Base-by-base conservation (phyloP, 495 filamentous ascomycete genomes). In the Penicillium psychrofluorescens region DNA sequence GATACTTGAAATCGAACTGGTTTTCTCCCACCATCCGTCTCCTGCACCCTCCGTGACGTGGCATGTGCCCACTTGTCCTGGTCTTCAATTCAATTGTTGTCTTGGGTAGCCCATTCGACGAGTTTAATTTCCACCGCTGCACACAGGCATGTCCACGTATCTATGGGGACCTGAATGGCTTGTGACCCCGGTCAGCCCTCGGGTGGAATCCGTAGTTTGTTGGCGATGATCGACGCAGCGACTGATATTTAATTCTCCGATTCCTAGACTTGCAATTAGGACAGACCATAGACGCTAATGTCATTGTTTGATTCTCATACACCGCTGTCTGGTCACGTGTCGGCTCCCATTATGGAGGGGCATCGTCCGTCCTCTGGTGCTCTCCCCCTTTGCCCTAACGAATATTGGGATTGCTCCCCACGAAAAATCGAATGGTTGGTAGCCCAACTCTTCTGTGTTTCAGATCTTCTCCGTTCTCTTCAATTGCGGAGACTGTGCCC, bases 401-500 rank as follows among this genome's bases (percentile, higher is more conserved):
- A 31, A 46, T 16, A 49, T 43, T 44, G 43, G n/a, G 6, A 47
- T 29, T 1, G 10, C 29, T 28, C 36, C 16, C n/a, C 31, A 11
- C 8, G 9, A 31, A 14, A n/a, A 22, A 44, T 32, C 43, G 36
- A 50, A 49, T 56, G 47, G 44, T 30, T 44, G 35, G 16, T 2
- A 40, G 27, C 28, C 35, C 2, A 41, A 36, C 34, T 33, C 3
- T 12, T 28, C 14, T 54, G 40, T 36, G 35, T 22, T 43, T 29
- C 41, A 13, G 8, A 10, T 33, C 46, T 44, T 45, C 38, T 33
- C 46, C 42, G 46, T 38, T 22, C 34, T 46, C 11, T 49, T 36
- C 41, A 58, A 44, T 33, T 31, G 28, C 47, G 38, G 16, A 27
- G 48, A 50, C 45, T 40, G 46, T 53, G 54, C 54, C 50, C 54